These are phyloP conservation scores for Turritis glabra DNA, from an alignment of 345 rosid genomes.

Conservation along the genomic window DNA sequence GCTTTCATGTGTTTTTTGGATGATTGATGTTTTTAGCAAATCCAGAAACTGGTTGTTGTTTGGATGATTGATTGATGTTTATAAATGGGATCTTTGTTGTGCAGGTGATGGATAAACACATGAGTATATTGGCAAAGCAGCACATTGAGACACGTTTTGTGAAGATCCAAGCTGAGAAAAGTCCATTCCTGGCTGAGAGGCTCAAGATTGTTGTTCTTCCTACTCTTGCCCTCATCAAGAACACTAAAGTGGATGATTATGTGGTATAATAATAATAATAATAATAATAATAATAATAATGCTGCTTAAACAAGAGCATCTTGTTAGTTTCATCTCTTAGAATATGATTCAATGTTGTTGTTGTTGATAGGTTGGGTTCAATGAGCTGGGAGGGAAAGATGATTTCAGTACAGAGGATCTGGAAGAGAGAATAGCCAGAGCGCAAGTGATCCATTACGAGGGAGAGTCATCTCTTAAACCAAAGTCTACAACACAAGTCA, in stretches of 20 bases:
- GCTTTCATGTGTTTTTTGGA: not conserved
- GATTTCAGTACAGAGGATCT: constrained; percentile 90
- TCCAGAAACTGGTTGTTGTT: too few species aligned
- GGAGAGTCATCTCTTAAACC: constrained; percentile 69
- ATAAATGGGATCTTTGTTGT: constrained; percentile 14
- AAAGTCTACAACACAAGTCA: constrained; percentile 52
- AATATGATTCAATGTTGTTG: not conserved
- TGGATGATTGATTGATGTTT: not conserved
- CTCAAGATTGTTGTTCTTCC: constrained; percentile 92
- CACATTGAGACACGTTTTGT: constrained; percentile 93
- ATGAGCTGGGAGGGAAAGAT: constrained; percentile 89
- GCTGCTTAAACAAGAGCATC: not conserved
- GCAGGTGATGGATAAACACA: constrained; percentile 95
- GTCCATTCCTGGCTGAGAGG: constrained; percentile 89
- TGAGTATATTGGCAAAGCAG: constrained; percentile 77
- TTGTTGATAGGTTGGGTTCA: constrained; percentile 81
- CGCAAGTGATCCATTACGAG: constrained; percentile 72
- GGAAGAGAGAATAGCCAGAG: constrained; percentile 87
- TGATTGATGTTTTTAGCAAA: too few species aligned
- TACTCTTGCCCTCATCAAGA: constrained; percentile 91
- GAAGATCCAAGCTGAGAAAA: constrained; percentile 91
- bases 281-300: constrained; percentile 15
- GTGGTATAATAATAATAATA: constrained; percentile 55
- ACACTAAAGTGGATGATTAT: constrained; percentile 95
- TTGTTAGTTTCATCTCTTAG: not conserved